A percentile compares a stretch with the other conserved stretches of the same genome.
Evolutionary conservation across 306 rosid species (phyloP).

Genomic region (Glycine soja): DNA sequence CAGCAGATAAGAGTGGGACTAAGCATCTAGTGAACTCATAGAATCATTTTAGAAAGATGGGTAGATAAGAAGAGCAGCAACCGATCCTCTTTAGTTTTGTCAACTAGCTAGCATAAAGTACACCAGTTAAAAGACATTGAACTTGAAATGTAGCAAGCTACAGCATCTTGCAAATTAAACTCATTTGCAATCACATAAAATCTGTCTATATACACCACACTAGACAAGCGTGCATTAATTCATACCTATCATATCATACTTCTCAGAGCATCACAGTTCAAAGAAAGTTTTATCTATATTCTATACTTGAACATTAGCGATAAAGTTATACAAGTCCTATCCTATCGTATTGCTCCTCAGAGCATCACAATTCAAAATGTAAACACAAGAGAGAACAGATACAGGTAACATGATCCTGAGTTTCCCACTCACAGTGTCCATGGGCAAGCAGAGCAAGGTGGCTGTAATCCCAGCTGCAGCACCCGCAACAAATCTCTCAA

Average conservation of each 20-base stretch:
- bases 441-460: slow-evolving; percentile 87
- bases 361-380: slow-evolving; percentile 37
- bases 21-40: slow-evolving; percentile 28
- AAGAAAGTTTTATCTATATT: not conserved
- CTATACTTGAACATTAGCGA: not conserved
- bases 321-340: not conserved
- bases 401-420: slow-evolving; percentile 22
- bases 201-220: no score
- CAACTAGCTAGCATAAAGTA: slow-evolving; percentile 7
- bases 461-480: slow-evolving; percentile 97
- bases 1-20: not conserved
- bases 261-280: slow-evolving; percentile 21
- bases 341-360: slow-evolving; percentile 8
- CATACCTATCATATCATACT: slow-evolving; percentile 13
- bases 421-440: slow-evolving; percentile 78
- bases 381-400: slow-evolving; percentile 26
- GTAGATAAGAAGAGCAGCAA: not conserved
- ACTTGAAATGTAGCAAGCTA: slow-evolving; percentile 12
- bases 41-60: not conserved
- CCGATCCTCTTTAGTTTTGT: not conserved
- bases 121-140: slow-evolving; percentile 15
- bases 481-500: slow-evolving; percentile 91
- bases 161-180: slow-evolving; percentile 18
- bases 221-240: slow-evolving; percentile 30
- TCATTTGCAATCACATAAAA: not conserved